Percentiles rank a stretch among this genome's conserved stretches.
Conservation (phyloP, 345 rosid genomes). For the Firmiana major region DNA sequence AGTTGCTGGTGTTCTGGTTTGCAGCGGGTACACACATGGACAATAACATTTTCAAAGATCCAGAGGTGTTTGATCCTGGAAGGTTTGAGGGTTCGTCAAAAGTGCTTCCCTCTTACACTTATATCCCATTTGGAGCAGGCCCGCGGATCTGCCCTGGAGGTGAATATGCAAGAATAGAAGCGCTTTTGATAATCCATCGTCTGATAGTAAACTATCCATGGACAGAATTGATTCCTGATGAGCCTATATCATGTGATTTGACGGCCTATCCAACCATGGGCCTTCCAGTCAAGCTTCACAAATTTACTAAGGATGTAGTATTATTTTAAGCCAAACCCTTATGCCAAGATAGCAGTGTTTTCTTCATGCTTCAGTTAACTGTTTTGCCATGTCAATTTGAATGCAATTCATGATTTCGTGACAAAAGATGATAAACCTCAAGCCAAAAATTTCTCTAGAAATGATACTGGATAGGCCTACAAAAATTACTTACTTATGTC, state of each 20-base stretch:
- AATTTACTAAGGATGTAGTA: neutral
- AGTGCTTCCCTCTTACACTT: conserved; percentile 19
- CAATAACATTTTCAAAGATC: conserved; percentile 17
- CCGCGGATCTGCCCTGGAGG: conserved; percentile 14
- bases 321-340: neutral
- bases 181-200: conserved; percentile 15
- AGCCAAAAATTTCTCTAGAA: too few relatives aligned
- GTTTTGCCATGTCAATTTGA: neutral
- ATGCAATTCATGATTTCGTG: too few relatives aligned
- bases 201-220: conserved; percentile 14
- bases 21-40: conserved; percentile 26
- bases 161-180: conserved; percentile 20
- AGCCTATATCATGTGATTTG: conserved; percentile 13
- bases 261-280: conserved; percentile 22
- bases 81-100: conserved; percentile 18
- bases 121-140: conserved; percentile 25
- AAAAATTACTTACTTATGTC: too few relatives aligned
- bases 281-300: conserved; percentile 16
- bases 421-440: too few relatives aligned
- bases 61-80: conserved; percentile 20
- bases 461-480: too few relatives aligned
- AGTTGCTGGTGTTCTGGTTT: too few relatives aligned
- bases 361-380: neutral
- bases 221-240: conserved; percentile 16
- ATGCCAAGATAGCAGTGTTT: neutral